Percentiles rank a stretch among this genome's conserved stretches.
Evolutionary conservation across 1,139 yeast species (phyloP).

Genomic region (Suhomyces bribrorum): DNA sequence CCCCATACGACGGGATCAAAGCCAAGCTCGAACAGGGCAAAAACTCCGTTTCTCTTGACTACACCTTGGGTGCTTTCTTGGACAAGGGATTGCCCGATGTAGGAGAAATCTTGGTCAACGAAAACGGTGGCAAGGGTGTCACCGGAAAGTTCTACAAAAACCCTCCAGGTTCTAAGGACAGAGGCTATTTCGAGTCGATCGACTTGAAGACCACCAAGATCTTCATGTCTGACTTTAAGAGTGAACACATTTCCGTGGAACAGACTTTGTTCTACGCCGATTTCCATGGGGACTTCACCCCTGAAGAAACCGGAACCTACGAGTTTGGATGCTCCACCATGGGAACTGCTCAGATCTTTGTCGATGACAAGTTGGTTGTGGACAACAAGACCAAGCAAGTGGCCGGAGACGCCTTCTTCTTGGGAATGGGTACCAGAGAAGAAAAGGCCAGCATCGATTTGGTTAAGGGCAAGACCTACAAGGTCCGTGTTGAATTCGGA

Average conservation of each 20-base stretch:
- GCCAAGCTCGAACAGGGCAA: slow-evolving; percentile 16
- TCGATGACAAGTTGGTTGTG: slow-evolving; percentile 53
- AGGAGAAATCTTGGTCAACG: slow-evolving; percentile 21
- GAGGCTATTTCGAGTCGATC: slow-evolving; percentile 40
- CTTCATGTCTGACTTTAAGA: slow-evolving; percentile 51
- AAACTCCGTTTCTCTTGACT: slow-evolving; percentile 19
- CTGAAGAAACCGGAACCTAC: slow-evolving; percentile 51
- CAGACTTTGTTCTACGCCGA: slow-evolving; percentile 43
- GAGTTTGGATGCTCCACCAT: slow-evolving; percentile 51
- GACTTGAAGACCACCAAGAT: slow-evolving; percentile 36
- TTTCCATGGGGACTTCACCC: slow-evolving; percentile 42
- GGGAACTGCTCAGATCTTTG: slow-evolving; percentile 55
- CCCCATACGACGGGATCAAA: slow-evolving; percentile 46
- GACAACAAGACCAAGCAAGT: slow-evolving; percentile 57
- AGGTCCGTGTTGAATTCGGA: slow-evolving; percentile 51
- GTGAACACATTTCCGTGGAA: slow-evolving; percentile 24
- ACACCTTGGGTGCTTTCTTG: slow-evolving; percentile 34
- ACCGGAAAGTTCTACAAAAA: slow-evolving; percentile 36
- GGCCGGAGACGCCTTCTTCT: slow-evolving; percentile 47
- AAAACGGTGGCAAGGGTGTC: slow-evolving; percentile 42
- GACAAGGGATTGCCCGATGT: slow-evolving; percentile 35
- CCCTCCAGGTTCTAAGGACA: slow-evolving; percentile 34
- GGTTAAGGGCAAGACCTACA: slow-evolving; percentile 45
- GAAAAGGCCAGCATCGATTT: slow-evolving; percentile 40
- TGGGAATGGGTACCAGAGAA: slow-evolving; percentile 53